These are phyloP conservation scores for Leishmania mexicana DNA, from an alignment of 208 protist genomes.

Conservation along the genomic window DNA sequence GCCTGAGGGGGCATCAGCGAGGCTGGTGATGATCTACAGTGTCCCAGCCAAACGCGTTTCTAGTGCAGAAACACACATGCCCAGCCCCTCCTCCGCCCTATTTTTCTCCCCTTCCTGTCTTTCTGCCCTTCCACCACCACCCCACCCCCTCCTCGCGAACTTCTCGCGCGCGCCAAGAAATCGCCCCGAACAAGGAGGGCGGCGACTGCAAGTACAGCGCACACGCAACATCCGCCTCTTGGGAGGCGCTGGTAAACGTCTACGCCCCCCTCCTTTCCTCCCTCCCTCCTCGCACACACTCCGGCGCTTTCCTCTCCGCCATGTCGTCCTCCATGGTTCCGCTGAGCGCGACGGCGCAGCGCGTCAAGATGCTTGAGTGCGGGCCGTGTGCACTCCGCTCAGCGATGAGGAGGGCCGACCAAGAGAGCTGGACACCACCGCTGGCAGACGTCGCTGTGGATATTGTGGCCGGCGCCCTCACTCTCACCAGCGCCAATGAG, in stretches of 20 bases:
- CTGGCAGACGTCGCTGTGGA: slow-evolving; percentile 45
- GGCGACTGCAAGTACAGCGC: not conserved
- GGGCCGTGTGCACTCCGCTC: slow-evolving; percentile 42
- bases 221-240: not conserved
- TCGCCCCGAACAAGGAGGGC: not conserved
- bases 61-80: too few species aligned
- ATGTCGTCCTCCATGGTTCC: slow-evolving; percentile 28
- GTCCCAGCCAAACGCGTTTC: not conserved
- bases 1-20: not conserved
- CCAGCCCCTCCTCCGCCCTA: not conserved
- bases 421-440: slow-evolving; percentile 7
- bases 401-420: slow-evolving; percentile 9
- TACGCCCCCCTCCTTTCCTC: not conserved
- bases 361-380: slow-evolving; percentile 50
- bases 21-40: not conserved
- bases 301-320: not conserved
- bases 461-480: slow-evolving; percentile 43
- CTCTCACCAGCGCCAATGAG: slow-evolving; percentile 51
- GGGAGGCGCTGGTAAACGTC: not conserved
- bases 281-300: not conserved
- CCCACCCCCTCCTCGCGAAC: not conserved
- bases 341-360: slow-evolving; percentile 26
- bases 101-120: not conserved
- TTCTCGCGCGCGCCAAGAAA: not conserved
- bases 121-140: not conserved